Evolutionary conservation across 352 stramenopile genomes (phyloP).

Genomic region (Plasmopara muralis): DNA sequence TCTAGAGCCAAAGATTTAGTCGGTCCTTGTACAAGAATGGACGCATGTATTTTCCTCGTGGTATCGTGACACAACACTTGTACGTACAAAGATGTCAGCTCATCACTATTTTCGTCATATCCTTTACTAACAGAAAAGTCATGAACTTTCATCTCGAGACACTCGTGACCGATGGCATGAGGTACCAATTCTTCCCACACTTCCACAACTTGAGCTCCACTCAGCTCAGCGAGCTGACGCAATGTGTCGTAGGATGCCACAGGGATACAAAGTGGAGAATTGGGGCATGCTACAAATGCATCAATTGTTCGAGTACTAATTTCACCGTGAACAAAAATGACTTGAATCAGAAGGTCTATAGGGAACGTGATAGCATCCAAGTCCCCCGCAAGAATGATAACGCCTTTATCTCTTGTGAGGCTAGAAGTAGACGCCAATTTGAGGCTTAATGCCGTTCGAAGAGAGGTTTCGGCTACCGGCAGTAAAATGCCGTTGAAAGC

Average conservation of each 20-base stretch:
- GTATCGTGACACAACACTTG: conserved; percentile 3
- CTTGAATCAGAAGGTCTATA: conserved; percentile 2
- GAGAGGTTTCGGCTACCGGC: conserved; percentile 3
- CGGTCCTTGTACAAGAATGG: conserved; percentile 18
- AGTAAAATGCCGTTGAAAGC: conserved; percentile 16
- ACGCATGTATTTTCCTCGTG: conserved; percentile 7
- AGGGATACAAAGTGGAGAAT: conserved; percentile 15
- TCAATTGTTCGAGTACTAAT: conserved; percentile 9
- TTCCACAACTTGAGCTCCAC: conserved; percentile 23
- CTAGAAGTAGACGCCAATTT: neutral
- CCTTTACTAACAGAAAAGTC: conserved; percentile 8
- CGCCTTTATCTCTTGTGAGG: conserved; percentile 8
- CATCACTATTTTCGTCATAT: conserved; percentile 3
- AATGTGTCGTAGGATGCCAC: conserved; percentile 13
- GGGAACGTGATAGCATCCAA: conserved; percentile 4
- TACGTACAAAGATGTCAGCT: conserved; percentile 11
- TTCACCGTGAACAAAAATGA: conserved; percentile 20
- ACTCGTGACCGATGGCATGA: conserved; percentile 13
- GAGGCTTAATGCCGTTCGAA: neutral
- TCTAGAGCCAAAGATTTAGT: conserved; percentile 19
- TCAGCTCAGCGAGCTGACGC: conserved; percentile 18
- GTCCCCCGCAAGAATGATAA: conserved; percentile 12
- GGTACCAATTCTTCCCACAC: conserved; percentile 21
- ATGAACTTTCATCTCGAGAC: conserved; percentile 9
- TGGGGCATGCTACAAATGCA: conserved; percentile 6